phyloP scores from a whole-genome alignment of 257 asterid genomes.

The Fraxinus excelsior region DNA sequence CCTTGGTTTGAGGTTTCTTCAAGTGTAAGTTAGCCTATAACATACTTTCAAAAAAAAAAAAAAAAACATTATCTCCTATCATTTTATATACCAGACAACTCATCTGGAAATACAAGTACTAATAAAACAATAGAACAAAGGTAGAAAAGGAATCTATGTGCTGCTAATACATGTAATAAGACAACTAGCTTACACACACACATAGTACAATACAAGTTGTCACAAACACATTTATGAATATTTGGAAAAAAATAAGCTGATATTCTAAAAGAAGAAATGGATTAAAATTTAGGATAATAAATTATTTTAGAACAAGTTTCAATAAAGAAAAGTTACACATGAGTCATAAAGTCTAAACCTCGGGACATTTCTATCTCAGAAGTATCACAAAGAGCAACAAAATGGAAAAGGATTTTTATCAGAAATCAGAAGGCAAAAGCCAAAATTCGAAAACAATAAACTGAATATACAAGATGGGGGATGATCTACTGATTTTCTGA shows the following conservation, averaged over 20 bases:
- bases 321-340: constrained; percentile 29
- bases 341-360: constrained; percentile 28
- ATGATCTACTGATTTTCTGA: constrained; percentile 26
- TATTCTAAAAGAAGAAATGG: background rate
- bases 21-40: background rate
- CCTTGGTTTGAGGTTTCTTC: background rate
- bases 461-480: constrained; percentile 42
- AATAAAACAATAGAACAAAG: constrained; percentile 28
- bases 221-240: background rate
- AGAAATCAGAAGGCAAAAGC: background rate
- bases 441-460: constrained; percentile 15
- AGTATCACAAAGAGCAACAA: background rate
- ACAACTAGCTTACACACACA: constrained; percentile 7
- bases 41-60: background rate
- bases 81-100: constrained; percentile 24
- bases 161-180: constrained; percentile 18
- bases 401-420: background rate
- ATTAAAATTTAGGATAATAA: constrained; percentile 30
- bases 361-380: constrained; percentile 28
- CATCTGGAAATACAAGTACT: constrained; percentile 12
- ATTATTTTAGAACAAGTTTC: constrained; percentile 35
- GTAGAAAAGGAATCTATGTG: constrained; percentile 36
- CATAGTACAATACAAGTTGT: constrained; percentile 2
- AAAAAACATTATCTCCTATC: background rate
- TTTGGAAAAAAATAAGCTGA: background rate